Base-by-base conservation (phyloP, 495 filamentous ascomycete species). In the Podospora didyma region DNA sequence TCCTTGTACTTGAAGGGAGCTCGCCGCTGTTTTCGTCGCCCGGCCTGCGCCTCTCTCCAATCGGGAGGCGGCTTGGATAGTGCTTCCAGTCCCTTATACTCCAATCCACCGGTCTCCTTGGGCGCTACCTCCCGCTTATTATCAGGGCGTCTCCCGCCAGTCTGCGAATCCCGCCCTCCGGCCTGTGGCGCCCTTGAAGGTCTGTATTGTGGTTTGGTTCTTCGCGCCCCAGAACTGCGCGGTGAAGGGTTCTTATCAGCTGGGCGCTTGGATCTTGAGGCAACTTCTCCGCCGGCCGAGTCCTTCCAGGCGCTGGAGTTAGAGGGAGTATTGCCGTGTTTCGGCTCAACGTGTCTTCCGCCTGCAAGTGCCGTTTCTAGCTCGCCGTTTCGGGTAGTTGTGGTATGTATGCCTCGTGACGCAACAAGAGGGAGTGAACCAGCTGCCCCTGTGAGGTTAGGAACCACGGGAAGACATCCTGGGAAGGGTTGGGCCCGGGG, bases 391-490 rank as follows among this genome's bases (percentile, higher is more conserved):
- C 44, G 41, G 9, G 21, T 19, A 11, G 48, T 56, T 60, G 64
- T 60, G 16, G 64, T 60, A 39, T 67, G 62, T 10, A 67, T 23
- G 3, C 49, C 21, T 16, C 53, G 51, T 1, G 62, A 35, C 23
- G 51, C 34, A 12, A 54, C 24, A 16, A 4, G 10, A 2, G n/a
- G n/a, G 39, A 42, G n/a, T 12, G 39, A 17, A 16, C 5, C 14
- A 17, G 39, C 39, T 14, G 39, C 39, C 14, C 39, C 39, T 42
- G 12, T 42, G 39, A 42, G 39, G 39, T 17, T 17, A 14, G 39
- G 14, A 14, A 42, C 10, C 14, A 14, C 39, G 5, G 7, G 39
- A 42, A 42, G n/a, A 2, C 5, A 1, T 17, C 39, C n/a, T 4
- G 39, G n/a, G 9, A 42, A 17, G 7, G 12, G 2, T 28, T 20